phyloP scores from a whole-genome alignment of 345 rosid genomes.

The Dimocarpus longan region DNA sequence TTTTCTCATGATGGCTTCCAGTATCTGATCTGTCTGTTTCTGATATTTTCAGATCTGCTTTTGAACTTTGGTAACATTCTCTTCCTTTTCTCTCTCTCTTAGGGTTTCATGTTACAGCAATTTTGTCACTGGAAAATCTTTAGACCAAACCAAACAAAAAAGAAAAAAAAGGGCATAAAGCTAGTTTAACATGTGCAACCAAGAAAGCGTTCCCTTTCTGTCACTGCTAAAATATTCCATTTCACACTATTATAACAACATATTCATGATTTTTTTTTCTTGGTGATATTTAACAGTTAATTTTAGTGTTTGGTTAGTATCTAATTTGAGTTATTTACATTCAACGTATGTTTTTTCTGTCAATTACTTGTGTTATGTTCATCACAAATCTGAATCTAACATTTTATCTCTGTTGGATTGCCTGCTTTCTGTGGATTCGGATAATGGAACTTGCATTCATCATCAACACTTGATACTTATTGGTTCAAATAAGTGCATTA shows the following conservation, averaged over 20 bases:
- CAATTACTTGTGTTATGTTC: neutral
- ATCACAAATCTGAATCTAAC: neutral
- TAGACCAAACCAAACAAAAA: neutral
- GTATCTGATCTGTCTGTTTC: constrained; percentile 54
- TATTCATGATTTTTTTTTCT: neutral
- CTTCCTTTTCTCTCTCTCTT: constrained; percentile 15
- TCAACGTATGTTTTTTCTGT: neutral
- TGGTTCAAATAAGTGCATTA: neutral
- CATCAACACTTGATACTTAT: neutral
- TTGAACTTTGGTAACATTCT: constrained; percentile 22
- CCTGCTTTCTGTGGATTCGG: constrained; percentile 10
- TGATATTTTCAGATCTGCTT: constrained; percentile 46
- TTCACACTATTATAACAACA: neutral
- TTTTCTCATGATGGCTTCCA: constrained; percentile 40
- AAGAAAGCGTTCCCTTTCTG: constrained; percentile 19
- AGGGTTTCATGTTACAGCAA: constrained; percentile 35
- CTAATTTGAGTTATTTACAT: neutral
- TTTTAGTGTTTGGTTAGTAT: neutral
- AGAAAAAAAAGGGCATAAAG: neutral
- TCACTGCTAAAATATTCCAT: constrained; percentile 16
- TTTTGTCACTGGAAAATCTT: constrained; percentile 13
- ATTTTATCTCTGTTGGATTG: neutral
- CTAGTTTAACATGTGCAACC: constrained; percentile 8
- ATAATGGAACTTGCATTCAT: constrained; percentile 9
- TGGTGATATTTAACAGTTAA: too few relatives aligned